Conservation (phyloP, 352 stramenopile genomes). For the Aphanomyces astaci region DNA sequence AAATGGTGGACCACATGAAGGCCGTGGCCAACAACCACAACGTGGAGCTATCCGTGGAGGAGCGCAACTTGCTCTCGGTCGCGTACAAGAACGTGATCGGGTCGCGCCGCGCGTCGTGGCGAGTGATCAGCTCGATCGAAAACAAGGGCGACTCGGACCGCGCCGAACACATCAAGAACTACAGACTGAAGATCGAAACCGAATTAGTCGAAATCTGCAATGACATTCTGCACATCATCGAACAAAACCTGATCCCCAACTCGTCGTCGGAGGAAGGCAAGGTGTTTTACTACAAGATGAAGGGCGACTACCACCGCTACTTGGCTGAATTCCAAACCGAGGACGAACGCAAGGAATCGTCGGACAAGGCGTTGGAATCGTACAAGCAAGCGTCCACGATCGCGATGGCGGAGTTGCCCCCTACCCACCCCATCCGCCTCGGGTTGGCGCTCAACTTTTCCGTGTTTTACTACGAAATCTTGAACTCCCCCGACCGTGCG, state of each 20-base stretch:
- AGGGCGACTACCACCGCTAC: slow-evolving; percentile 99
- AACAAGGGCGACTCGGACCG: slow-evolving; percentile 95
- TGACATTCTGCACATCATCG: slow-evolving; percentile 97
- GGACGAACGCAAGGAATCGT: slow-evolving; percentile 92
- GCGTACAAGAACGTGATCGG: slow-evolving; percentile 98
- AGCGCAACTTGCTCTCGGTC: slow-evolving; percentile 95
- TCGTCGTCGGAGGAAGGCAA: slow-evolving; percentile 96
- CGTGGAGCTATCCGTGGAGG: slow-evolving; percentile 96
- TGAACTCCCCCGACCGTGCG: slow-evolving; percentile 93
- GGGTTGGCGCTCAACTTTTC: slow-evolving; percentile 99
- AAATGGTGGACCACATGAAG: slow-evolving; percentile 98
- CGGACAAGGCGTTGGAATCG: slow-evolving; percentile 66
- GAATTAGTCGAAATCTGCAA: slow-evolving; percentile 97
- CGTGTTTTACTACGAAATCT: slow-evolving; percentile 99
- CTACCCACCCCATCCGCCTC: slow-evolving; percentile 98
- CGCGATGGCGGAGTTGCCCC: slow-evolving; percentile 93
- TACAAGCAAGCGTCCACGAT: slow-evolving; percentile 85
- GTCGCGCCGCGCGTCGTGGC: slow-evolving; percentile 96
- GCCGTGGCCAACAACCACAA: slow-evolving; percentile 93
- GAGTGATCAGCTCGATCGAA: slow-evolving; percentile 98
- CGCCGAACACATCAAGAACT: slow-evolving; percentile 82
- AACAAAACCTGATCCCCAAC: slow-evolving; percentile 97
- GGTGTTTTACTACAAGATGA: slow-evolving; percentile 99
- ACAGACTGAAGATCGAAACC: slow-evolving; percentile 95
- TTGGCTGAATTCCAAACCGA: slow-evolving; percentile 97